phyloP scores from a whole-genome alignment of 805 yeast genomes.

The Wickerhamomyces bisporus region DNA sequence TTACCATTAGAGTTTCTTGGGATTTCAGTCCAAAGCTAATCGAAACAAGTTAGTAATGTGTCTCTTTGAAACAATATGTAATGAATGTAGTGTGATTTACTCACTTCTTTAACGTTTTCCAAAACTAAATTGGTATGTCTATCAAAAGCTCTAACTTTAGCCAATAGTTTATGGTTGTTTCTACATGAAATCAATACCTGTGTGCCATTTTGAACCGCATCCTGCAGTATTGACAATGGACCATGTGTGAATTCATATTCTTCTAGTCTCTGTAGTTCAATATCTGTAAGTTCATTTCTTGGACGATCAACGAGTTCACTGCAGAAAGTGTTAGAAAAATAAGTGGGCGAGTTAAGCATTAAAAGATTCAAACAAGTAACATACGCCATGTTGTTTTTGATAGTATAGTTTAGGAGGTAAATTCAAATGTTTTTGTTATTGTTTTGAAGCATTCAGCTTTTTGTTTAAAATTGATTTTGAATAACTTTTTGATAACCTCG shows the following conservation, averaged over 20 bases:
- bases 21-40: constrained; percentile 55
- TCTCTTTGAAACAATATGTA: neutral
- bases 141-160: constrained; percentile 90
- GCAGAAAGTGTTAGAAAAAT: constrained; percentile 3
- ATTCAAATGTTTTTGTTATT: neutral
- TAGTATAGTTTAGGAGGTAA: too few relatives aligned
- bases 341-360: too few relatives aligned
- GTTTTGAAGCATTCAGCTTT: too few relatives aligned
- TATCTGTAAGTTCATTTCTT: constrained; percentile 71
- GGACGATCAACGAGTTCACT: constrained; percentile 71
- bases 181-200: constrained; percentile 86
- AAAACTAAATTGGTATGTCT: constrained; percentile 92
- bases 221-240: constrained; percentile 84
- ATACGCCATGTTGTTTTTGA: constrained; percentile 1
- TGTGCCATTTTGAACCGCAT: constrained; percentile 67
- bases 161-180: constrained; percentile 88
- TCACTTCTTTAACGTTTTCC: constrained; percentile 83
- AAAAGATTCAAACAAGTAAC: too few relatives aligned
- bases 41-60: neutral
- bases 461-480: too few relatives aligned
- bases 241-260: constrained; percentile 89
- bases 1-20: constrained; percentile 63
- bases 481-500: too few relatives aligned
- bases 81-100: constrained; percentile 2
- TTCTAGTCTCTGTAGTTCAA: constrained; percentile 75